phyloP scores from a whole-genome alignment of 208 protist genomes.

The Novymonas esmeraldas region DNA sequence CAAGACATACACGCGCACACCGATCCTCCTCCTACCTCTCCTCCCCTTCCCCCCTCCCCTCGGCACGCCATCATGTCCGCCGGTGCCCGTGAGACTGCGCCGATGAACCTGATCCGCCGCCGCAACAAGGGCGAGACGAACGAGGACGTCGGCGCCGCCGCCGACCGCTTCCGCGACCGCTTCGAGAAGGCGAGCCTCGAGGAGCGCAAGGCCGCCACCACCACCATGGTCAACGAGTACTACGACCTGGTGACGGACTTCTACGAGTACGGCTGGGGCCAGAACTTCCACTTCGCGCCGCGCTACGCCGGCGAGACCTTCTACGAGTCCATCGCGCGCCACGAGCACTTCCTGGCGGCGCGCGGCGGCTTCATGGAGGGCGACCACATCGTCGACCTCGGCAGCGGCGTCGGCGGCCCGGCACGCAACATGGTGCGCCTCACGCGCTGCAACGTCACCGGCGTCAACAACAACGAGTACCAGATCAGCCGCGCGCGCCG shows the following conservation, averaged over 20 bases:
- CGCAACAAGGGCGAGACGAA: constrained; percentile 55
- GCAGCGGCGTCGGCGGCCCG: constrained; percentile 97
- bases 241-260: constrained; percentile 98
- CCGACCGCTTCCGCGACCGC: constrained; percentile 81
- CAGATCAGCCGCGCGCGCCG: constrained; percentile 92
- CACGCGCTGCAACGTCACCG: constrained; percentile 93
- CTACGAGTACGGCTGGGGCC: constrained; percentile 97
- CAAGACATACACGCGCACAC: too few species aligned
- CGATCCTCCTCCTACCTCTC: neutral
- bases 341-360: constrained; percentile 95
- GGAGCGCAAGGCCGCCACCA: constrained; percentile 74
- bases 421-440: constrained; percentile 95
- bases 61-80: constrained; percentile 47
- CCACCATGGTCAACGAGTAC: constrained; percentile 94
- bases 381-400: constrained; percentile 90
- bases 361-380: constrained; percentile 86
- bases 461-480: constrained; percentile 98
- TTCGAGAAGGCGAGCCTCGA: constrained; percentile 72
- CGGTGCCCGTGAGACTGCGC: constrained; percentile 45
- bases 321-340: constrained; percentile 91
- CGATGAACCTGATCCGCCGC: constrained; percentile 63
- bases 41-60: neutral
- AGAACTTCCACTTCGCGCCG: constrained; percentile 96
- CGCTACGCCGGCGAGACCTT: constrained; percentile 88
- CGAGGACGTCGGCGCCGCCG: constrained; percentile 60